Percentiles rank a stretch among this genome's conserved stretches.
These are phyloP conservation scores for Pseudomonodictys pantanalensis DNA, from an alignment of 495 filamentous ascomycete genomes.

Conservation along the genomic window DNA sequence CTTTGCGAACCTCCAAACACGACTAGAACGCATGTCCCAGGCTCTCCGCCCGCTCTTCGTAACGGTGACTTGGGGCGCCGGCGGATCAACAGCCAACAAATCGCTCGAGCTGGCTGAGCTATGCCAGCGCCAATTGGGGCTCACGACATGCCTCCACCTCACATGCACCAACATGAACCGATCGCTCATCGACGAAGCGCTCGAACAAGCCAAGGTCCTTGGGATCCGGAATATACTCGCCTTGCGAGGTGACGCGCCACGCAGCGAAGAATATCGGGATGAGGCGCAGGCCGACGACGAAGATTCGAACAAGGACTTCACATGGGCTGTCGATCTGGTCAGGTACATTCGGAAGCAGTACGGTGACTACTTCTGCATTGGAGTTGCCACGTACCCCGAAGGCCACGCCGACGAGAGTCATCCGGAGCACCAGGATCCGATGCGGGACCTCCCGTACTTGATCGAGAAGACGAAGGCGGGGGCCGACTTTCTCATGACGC, in stretches of 20 bases:
- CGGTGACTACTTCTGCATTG: constrained; percentile 95
- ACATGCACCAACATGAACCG: constrained; percentile 98
- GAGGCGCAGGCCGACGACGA: constrained; percentile 50
- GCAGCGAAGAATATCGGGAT: constrained; percentile 77
- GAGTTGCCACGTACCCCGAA: constrained; percentile 92
- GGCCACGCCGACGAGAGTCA: constrained; percentile 91
- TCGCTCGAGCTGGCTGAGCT: constrained; percentile 93
- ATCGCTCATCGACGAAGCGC: constrained; percentile 76
- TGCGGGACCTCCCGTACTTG: constrained; percentile 81
- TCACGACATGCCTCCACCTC: constrained; percentile 93
- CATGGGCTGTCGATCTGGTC: constrained; percentile 86
- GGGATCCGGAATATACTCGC: constrained; percentile 94
- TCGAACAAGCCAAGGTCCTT: constrained; percentile 88
- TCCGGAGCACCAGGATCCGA: constrained; percentile 71
- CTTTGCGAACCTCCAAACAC: constrained; percentile 85
- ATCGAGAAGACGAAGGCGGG: constrained; percentile 89
- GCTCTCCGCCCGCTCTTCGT: constrained; percentile 90
- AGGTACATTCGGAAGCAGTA: constrained; percentile 79
- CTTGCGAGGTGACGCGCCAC: constrained; percentile 86
- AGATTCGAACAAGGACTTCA: constrained; percentile 75
- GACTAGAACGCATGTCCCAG: constrained; percentile 90
- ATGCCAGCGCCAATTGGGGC: constrained; percentile 82
- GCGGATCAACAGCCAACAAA: constrained; percentile 84
- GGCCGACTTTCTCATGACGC: constrained; percentile 99
- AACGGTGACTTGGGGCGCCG: constrained; percentile 97